These are phyloP conservation scores for Sporothrix brasiliensis DNA, from an alignment of 2,329 filamentous ascomycete genomes.

Conservation along the genomic window DNA sequence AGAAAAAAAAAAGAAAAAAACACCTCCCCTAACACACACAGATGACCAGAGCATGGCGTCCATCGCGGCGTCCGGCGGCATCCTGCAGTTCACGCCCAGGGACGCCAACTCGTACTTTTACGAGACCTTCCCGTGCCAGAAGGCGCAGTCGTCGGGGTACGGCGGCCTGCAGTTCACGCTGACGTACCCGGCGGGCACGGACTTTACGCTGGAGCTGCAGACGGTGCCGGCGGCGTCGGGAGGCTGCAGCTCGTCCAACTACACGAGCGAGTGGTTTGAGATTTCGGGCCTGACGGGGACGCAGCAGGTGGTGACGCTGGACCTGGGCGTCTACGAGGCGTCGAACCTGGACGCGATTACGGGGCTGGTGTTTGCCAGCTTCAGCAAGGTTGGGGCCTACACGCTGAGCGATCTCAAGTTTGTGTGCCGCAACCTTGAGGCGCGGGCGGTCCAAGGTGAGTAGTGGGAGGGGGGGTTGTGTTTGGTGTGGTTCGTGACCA, in stretches of 20 bases:
- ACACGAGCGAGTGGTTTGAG: conserved; percentile 35
- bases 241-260: conserved; percentile 30
- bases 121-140: conserved; percentile 33
- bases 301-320: conserved; percentile 34
- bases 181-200: conserved; percentile 32
- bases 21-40: neutral
- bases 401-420: conserved; percentile 34
- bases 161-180: conserved; percentile 34
- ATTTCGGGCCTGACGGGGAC: conserved; percentile 32
- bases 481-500: no score
- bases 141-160: conserved; percentile 32
- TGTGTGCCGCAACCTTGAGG: conserved; percentile 32
- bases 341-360: conserved; percentile 33
- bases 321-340: conserved; percentile 33
- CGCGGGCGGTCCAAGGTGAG: conserved; percentile 27
- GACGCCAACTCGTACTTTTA: conserved; percentile 34
- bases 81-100: conserved; percentile 32
- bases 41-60: conserved; percentile 33
- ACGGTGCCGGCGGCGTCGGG: conserved; percentile 21
- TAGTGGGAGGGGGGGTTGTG: no score
- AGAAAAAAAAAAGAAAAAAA: no score
- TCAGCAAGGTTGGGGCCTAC: conserved; percentile 31
- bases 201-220: conserved; percentile 34
- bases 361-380: conserved; percentile 35
- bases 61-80: conserved; percentile 27